phyloP scores from a whole-genome alignment of 2,329 filamentous ascomycete species.

The Paramyrothecium sp. region DNA sequence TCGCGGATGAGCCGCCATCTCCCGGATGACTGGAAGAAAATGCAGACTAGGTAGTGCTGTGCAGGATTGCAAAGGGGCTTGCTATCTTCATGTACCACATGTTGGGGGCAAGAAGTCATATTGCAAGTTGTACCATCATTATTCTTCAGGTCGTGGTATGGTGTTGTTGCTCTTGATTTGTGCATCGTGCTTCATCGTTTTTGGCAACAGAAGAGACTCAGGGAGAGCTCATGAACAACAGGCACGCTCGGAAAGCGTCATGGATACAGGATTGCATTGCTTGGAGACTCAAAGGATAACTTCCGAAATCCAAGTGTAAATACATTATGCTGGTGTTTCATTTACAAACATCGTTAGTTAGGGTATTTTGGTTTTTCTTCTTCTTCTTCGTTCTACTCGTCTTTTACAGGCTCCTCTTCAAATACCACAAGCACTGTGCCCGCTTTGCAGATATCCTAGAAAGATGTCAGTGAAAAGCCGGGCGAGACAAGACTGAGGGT shows the following conservation, averaged over 20 bases:
- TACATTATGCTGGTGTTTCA: not conserved
- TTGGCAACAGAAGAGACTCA: not conserved
- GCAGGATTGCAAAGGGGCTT: not conserved
- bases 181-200: not conserved
- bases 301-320: not conserved
- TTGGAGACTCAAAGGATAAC: not conserved
- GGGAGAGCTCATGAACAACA: not conserved
- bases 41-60: constrained; percentile 24
- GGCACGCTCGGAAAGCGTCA: not conserved
- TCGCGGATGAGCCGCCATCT: constrained; percentile 31
- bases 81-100: no score
- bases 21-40: constrained; percentile 28
- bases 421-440: constrained; percentile 74
- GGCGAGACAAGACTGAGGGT: not conserved
- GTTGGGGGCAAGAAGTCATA: no score
- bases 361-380: not conserved
- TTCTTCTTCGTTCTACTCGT: constrained; percentile 12
- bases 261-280: not conserved
- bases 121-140: no score
- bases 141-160: no score
- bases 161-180: not conserved
- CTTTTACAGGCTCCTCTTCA: constrained; percentile 46
- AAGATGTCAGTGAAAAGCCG: not conserved
- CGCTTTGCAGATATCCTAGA: constrained; percentile 73
- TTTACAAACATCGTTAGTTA: constrained; percentile 6